Base-by-base conservation (phyloP, 1,139 yeast species). In the Protomyces lactucae-debilis region DNA sequence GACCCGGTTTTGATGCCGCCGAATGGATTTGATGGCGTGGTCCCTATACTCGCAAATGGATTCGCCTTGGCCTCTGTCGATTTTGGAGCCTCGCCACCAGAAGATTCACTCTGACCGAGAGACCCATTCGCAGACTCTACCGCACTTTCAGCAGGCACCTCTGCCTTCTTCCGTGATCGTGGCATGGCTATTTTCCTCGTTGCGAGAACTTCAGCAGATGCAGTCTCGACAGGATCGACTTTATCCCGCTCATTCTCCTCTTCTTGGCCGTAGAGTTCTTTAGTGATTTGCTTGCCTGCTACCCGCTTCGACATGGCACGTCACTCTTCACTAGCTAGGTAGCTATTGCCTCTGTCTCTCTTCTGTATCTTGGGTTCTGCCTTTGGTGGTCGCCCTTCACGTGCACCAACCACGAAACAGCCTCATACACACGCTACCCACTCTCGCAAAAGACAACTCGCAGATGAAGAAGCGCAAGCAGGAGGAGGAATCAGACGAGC, bases 281-380 rank as follows among this genome's bases (percentile, higher is more conserved):
- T 66, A 23, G 68, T 66, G 16, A 66, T 45, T 46, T 66, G 68
- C 32, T 46, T 46, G 14, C 65, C 67, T 21, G 68, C 68, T 45
- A 60, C 64, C 48, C 68, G 39, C 59, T 66, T 66, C 23, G 68
- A 54, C 68, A 66, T 66, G 16, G 32, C 32, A 5, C 32, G 5
- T 28, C 32, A 28, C 32, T 4, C 32, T 4, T 4, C 32, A 28
- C 32, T 6, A 28, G 32, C 32, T 28, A 28, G 32, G 1, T 3
- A 37, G 10, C 14, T n/a, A 14, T 3, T 37, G 14, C 14, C 43
- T 37, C 23, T 21, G 23, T 21, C 23, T 14, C 10, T 37, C 9
- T 37, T 37, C 14, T 37, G 14, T n/a, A 5, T 9, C 16, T 37
- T 14, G 10, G 4, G 43, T n/a, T 37, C 43, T 37, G 16, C 16